Conservation (phyloP, 1,139 yeast genomes). For the Debaryomycetaceae sp. region DNA sequence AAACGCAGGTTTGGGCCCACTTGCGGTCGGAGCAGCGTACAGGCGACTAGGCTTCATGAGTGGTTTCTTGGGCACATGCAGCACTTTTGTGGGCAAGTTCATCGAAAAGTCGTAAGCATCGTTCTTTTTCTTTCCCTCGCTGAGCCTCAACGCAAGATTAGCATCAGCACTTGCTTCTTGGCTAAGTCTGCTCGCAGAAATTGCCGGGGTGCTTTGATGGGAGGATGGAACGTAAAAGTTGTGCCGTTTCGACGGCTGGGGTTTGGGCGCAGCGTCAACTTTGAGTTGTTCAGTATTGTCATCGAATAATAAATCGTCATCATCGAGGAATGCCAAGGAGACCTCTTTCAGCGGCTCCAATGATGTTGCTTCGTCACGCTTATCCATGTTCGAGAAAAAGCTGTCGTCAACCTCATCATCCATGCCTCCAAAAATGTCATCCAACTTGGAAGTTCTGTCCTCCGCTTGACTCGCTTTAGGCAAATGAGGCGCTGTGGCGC, state of each 20-base stretch:
- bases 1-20: too few species aligned
- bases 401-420: constrained; percentile 13
- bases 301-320: constrained; percentile 10
- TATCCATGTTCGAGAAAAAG: constrained; percentile 11
- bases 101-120: constrained; percentile 81
- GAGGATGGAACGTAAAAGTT: constrained; percentile 1
- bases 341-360: constrained; percentile 4
- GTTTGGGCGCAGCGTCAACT: constrained; percentile 5
- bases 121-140: constrained; percentile 50
- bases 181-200: constrained; percentile 8
- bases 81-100: too few species aligned
- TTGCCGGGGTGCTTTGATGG: constrained; percentile 2
- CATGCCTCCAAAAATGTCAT: constrained; percentile 13
- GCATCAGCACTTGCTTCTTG: constrained; percentile 11
- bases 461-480: too few species aligned
- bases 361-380: constrained; percentile 1
- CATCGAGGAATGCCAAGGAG: constrained; percentile 9
- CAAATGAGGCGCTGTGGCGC: too few species aligned
- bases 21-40: too few species aligned
- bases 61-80: too few species aligned
- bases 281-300: constrained; percentile 9
- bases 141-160: constrained; percentile 28
- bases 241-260: constrained; percentile 8
- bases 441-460: constrained; percentile 10
- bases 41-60: too few species aligned